Conservation (phyloP, 345 rosid genomes). For the Hibiscus mutabilis region DNA sequence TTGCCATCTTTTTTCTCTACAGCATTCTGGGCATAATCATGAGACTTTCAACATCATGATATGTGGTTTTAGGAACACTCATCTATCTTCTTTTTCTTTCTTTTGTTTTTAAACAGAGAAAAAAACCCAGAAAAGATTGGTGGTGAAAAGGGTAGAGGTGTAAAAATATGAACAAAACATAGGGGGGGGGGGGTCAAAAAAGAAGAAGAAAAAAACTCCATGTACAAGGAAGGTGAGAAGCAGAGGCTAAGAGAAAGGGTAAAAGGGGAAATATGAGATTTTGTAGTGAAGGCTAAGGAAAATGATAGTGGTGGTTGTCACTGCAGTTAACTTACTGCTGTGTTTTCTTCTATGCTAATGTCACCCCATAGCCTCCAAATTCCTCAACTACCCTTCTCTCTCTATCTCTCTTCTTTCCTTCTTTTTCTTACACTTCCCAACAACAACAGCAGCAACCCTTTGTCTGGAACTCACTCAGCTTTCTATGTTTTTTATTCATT, state of each 20-base stretch:
- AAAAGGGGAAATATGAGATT: constrained; percentile 42
- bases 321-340: constrained; percentile 30
- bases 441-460: constrained; percentile 2
- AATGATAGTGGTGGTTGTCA: constrained; percentile 57
- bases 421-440: constrained; percentile 9
- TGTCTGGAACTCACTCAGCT: constrained; percentile 24
- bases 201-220: constrained; percentile 7
- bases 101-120: neutral
- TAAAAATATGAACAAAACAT: constrained; percentile 13
- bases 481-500: neutral
- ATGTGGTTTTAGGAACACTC: constrained; percentile 1
- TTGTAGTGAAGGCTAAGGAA: constrained; percentile 64
- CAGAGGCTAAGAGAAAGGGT: constrained; percentile 15
- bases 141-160: constrained; percentile 13
- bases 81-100: neutral
- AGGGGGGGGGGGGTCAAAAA: neutral
- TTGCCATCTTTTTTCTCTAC: constrained; percentile 17
- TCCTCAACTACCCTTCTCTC: constrained; percentile 39
- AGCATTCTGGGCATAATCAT: constrained; percentile 25
- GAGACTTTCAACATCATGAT: constrained; percentile 23
- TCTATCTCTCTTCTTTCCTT: constrained; percentile 11
- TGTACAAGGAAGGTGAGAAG: neutral
- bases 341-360: neutral
- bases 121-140: neutral
- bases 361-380: neutral